phyloP scores from a whole-genome alignment of 495 filamentous ascomycete species.

The Aspergillus haitiensis region DNA sequence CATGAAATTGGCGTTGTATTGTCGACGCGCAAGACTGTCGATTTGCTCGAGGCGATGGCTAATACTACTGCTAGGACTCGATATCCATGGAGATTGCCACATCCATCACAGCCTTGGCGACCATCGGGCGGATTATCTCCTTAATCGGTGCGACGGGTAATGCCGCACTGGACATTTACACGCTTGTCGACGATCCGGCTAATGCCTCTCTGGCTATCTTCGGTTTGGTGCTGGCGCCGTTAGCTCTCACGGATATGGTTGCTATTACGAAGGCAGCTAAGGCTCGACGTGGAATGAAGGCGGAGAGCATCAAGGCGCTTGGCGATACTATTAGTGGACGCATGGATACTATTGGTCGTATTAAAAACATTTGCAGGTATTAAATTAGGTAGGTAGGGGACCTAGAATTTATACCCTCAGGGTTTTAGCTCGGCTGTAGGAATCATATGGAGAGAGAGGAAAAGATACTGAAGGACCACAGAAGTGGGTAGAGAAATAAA shows the following conservation, averaged over 20 bases:
- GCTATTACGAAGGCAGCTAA: slow-evolving; percentile 7
- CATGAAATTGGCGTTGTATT: slow-evolving; percentile 1
- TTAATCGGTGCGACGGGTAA: slow-evolving; percentile 10
- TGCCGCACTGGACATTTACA: slow-evolving; percentile 12
- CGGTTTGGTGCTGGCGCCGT: slow-evolving; percentile 1
- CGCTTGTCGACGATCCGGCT: slow-evolving; percentile 1
- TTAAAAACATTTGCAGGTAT: background rate
- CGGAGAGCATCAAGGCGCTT: background rate
- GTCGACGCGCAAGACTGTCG: background rate
- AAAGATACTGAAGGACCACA: too few relatives aligned
- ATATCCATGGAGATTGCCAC: slow-evolving; percentile 2
- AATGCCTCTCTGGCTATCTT: slow-evolving; percentile 14
- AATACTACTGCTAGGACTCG: background rate
- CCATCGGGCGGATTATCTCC: slow-evolving; percentile 12
- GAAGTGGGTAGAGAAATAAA: background rate
- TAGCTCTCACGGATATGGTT: slow-evolving; percentile 7
- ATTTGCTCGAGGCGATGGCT: background rate
- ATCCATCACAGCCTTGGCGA: slow-evolving; percentile 2
- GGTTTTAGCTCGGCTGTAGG: too few relatives aligned
- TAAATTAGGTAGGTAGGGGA: background rate
- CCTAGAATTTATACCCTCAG: too few relatives aligned
- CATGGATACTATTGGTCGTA: background rate
- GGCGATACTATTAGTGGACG: slow-evolving; percentile 3
- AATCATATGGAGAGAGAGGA: too few relatives aligned
- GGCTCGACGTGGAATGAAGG: background rate